Percentiles rank a stretch among this genome's conserved stretches.
Evolutionary conservation across 192 early-diverging fungal species (phyloP).

Genomic region (Rhizophagus sp.): DNA sequence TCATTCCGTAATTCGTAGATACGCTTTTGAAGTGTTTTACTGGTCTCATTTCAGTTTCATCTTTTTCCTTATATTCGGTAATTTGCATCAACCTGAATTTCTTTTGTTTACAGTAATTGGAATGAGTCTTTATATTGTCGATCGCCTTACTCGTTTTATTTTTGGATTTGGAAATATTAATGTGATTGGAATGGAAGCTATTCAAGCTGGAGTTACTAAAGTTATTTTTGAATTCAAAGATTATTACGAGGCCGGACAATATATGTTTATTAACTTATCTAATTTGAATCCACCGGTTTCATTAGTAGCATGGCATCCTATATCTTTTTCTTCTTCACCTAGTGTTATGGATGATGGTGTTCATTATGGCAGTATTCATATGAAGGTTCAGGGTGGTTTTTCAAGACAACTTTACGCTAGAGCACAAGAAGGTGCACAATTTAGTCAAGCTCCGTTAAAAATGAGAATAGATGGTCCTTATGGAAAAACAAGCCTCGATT

Average conservation of each 20-base stretch:
- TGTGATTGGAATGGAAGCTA: constrained; percentile 18
- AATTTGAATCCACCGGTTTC: constrained; percentile 7
- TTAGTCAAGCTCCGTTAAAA: not conserved
- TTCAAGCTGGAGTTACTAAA: constrained; percentile 3
- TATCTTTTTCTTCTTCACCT: constrained; percentile 26
- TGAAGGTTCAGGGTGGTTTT: constrained; percentile 41
- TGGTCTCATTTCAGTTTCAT: constrained; percentile 44
- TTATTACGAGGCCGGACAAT: constrained; percentile 43
- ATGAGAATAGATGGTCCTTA: constrained; percentile 46
- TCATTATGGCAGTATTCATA: constrained; percentile 27
- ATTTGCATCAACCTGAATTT: constrained; percentile 35
- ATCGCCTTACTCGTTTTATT: constrained; percentile 39
- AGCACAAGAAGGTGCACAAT: not conserved
- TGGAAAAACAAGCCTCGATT: constrained; percentile 38
- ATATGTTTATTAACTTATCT: constrained; percentile 41
- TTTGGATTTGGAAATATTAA: constrained; percentile 20
- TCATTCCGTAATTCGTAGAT: constrained; percentile 35
- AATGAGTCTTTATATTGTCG: constrained; percentile 35
- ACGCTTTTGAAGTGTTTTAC: constrained; percentile 47
- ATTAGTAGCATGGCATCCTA: constrained; percentile 18
- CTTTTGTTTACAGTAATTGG: constrained; percentile 32
- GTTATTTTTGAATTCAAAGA: constrained; percentile 30
- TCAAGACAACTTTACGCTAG: constrained; percentile 31
- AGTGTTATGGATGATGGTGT: not conserved
- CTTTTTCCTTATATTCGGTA: constrained; percentile 31